These are phyloP conservation scores for Nymphaea thermarum DNA, from an alignment of 164 flowering plant genomes.

Conservation along the genomic window DNA sequence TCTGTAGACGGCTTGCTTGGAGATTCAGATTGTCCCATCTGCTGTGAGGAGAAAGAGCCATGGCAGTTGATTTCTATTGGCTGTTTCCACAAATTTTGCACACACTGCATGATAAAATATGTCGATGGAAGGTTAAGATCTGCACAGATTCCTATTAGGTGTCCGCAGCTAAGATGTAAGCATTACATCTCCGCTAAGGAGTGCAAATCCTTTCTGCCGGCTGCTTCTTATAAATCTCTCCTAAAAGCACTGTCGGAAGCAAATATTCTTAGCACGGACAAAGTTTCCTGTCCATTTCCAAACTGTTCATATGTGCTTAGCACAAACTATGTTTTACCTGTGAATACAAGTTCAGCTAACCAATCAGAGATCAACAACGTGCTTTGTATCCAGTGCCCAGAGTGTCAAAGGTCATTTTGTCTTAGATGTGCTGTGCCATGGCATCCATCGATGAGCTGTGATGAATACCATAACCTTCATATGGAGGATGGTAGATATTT, in stretches of 20 bases:
- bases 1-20: constrained; percentile 20
- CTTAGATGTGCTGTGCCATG: constrained; percentile 74
- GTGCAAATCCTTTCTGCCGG: constrained; percentile 67
- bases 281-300: constrained; percentile 57
- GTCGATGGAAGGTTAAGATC: constrained; percentile 52
- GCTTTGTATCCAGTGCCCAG: constrained; percentile 61
- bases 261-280: constrained; percentile 32
- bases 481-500: not conserved
- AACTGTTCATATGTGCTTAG: constrained; percentile 63
- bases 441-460: constrained; percentile 76
- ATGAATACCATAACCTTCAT: constrained; percentile 39
- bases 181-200: constrained; percentile 52
- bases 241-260: constrained; percentile 59
- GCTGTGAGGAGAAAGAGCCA: constrained; percentile 59
- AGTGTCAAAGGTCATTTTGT: constrained; percentile 61
- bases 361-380: constrained; percentile 25
- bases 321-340: constrained; percentile 47
- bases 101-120: constrained; percentile 67
- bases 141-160: constrained; percentile 64
- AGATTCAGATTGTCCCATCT: constrained; percentile 54
- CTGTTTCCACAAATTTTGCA: constrained; percentile 83
- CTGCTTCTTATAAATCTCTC: constrained; percentile 37
- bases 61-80: constrained; percentile 54
- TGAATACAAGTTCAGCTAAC: constrained; percentile 57
- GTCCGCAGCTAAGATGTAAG: constrained; percentile 66